Percentiles rank a stretch among this genome's conserved stretches.
Conservation (phyloP, 2,329 filamentous ascomycete species). For the Herpomyces periplanetae region DNA sequence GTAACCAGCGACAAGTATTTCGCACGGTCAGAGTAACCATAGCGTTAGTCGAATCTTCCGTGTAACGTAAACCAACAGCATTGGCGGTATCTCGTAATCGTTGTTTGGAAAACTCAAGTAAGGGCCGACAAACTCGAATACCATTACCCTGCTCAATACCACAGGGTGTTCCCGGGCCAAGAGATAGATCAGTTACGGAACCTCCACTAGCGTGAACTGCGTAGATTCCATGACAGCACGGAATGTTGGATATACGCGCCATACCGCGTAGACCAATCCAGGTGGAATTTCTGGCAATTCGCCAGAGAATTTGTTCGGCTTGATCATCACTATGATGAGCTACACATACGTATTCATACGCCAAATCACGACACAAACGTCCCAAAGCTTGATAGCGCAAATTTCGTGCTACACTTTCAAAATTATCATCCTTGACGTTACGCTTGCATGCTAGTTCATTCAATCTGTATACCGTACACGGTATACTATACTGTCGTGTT, state of each 20-base stretch:
- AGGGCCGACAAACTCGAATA: conserved; percentile 22
- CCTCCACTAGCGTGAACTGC: conserved; percentile 17
- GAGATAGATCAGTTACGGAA: conserved; percentile 2
- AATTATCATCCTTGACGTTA: too few species aligned
- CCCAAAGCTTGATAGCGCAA: conserved; percentile 34
- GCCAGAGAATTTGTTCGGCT: conserved; percentile 53
- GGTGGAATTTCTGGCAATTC: conserved; percentile 23
- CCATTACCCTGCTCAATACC: conserved; percentile 17
- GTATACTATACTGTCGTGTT: neutral
- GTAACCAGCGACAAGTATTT: too few species aligned
- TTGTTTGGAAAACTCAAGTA: conserved; percentile 28
- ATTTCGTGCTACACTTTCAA: conserved; percentile 36
- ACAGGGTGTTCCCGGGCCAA: conserved; percentile 4
- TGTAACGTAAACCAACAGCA: conserved; percentile 25
- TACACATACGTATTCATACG: conserved; percentile 22
- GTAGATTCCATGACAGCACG: conserved; percentile 38
- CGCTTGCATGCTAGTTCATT: too few species aligned
- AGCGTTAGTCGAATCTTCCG: conserved; percentile 46
- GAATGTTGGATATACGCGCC: conserved; percentile 21
- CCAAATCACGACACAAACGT: conserved; percentile 12
- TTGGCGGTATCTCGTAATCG: conserved; percentile 34
- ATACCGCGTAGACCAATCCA: conserved; percentile 36
- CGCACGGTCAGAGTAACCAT: conserved; percentile 35
- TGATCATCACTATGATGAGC: conserved; percentile 74
- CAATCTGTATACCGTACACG: too few species aligned